Conservation (phyloP, 2,329 filamentous ascomycete genomes). For the Trichoderma sp. region DNA sequence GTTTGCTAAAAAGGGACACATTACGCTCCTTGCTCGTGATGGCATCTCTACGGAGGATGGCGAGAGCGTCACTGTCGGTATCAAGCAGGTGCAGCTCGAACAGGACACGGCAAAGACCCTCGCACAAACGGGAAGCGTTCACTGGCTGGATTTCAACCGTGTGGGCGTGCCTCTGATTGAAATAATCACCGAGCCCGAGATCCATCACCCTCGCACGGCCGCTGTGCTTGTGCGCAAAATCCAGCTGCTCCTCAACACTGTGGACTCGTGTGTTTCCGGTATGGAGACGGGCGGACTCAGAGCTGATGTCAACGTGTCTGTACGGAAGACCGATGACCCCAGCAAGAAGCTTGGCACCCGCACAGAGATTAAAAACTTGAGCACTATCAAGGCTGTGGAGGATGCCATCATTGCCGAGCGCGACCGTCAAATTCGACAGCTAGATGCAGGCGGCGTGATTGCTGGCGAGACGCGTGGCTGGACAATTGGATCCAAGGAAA, state of each 20-base stretch:
- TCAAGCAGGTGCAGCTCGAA: slow-evolving; percentile 94
- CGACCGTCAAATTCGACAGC: slow-evolving; percentile 77
- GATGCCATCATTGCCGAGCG: slow-evolving; percentile 91
- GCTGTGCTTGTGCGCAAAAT: slow-evolving; percentile 87
- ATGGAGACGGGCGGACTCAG: slow-evolving; percentile 92
- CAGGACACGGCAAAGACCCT: slow-evolving; percentile 96
- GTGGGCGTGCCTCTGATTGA: slow-evolving; percentile 89
- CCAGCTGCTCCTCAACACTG: slow-evolving; percentile 72
- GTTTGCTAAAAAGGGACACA: slow-evolving; percentile 64
- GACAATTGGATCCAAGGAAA: slow-evolving; percentile 80
- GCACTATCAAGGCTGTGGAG: slow-evolving; percentile 91
- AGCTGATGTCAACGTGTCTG: slow-evolving; percentile 93
- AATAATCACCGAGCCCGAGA: slow-evolving; percentile 87
- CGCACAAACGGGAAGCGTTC: slow-evolving; percentile 66
- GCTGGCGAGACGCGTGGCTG: slow-evolving; percentile 90
- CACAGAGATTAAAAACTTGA: slow-evolving; percentile 96
- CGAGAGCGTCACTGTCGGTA: slow-evolving; percentile 67
- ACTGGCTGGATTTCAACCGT: slow-evolving; percentile 90
- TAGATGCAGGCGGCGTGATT: slow-evolving; percentile 71
- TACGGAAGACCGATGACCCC: slow-evolving; percentile 56
- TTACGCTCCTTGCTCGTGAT: slow-evolving; percentile 71
- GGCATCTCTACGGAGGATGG: slow-evolving; percentile 75
- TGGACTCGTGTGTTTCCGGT: slow-evolving; percentile 81
- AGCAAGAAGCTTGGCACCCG: slow-evolving; percentile 65
- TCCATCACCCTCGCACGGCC: slow-evolving; percentile 82